A percentile compares a stretch with the other conserved stretches of the same genome.
phyloP scores from a whole-genome alignment of 768 basidiomycete species.

The Podaxis mareebaensis region DNA sequence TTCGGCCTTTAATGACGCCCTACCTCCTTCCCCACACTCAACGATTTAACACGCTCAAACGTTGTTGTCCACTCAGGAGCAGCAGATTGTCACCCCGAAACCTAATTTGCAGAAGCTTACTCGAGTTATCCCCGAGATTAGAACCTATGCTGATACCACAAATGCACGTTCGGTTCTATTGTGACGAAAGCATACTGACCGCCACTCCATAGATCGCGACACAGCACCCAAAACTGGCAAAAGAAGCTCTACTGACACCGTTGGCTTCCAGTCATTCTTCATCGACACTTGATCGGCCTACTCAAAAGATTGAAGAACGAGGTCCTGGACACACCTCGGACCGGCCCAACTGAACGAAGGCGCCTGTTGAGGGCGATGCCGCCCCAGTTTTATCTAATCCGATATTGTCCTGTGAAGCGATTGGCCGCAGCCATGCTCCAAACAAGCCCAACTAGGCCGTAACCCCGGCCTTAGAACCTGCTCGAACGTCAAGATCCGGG shows the following conservation, averaged over 20 bases:
- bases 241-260: slow-evolving; percentile 32
- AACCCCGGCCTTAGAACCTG: slow-evolving; percentile 23
- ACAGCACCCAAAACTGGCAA: slow-evolving; percentile 33
- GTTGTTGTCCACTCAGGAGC: not conserved
- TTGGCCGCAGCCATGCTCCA: not conserved
- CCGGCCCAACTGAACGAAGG: slow-evolving; percentile 17
- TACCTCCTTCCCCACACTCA: not conserved
- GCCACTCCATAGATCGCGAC: slow-evolving; percentile 30
- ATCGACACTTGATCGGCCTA: slow-evolving; percentile 3
- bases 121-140: slow-evolving; percentile 23
- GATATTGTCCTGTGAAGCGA: not conserved
- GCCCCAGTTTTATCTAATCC: not conserved
- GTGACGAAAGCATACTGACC: not conserved
- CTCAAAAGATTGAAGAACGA: not conserved
- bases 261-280: slow-evolving; percentile 21
- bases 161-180: slow-evolving; percentile 31
- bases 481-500: not conserved
- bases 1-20: too few species aligned
- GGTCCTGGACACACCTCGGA: slow-evolving; percentile 27
- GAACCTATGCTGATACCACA: slow-evolving; percentile 41
- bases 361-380: not conserved
- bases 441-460: slow-evolving; percentile 34
- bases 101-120: not conserved
- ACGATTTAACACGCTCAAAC: not conserved
- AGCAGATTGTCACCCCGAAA: not conserved